Conservation (phyloP, 225 moss, liverwort and hornwort genomes). For the Polytrichum commune region DNA sequence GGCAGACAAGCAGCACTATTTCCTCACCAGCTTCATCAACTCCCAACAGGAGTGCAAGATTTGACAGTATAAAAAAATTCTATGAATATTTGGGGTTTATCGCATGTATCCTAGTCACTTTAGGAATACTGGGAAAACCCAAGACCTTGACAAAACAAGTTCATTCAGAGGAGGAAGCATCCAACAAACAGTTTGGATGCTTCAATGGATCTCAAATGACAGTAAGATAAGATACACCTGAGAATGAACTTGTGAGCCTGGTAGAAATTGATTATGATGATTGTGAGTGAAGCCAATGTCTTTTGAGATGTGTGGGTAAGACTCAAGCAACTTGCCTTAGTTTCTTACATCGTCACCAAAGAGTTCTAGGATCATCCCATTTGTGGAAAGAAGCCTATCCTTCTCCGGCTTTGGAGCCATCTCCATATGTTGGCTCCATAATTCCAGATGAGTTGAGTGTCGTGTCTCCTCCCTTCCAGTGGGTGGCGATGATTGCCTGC, state of each 20-base stretch:
- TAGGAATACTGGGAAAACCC: neutral
- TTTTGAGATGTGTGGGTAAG: neutral
- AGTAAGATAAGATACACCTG: neutral
- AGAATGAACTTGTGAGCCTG: neutral
- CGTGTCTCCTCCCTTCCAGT: constrained; percentile 44
- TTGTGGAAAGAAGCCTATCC: constrained; percentile 87
- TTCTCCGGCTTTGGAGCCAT: constrained; percentile 58
- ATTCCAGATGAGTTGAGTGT: constrained; percentile 48
- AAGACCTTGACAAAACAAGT: neutral
- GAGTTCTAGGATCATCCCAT: constrained; percentile 87
- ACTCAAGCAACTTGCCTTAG: constrained; percentile 21
- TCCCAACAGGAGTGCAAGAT: neutral
- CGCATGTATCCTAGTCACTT: neutral
- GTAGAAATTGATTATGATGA: neutral
- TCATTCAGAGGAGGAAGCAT: neutral
- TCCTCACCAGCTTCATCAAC: neutral
- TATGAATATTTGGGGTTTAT: neutral
- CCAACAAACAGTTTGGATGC: neutral
- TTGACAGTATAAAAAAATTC: neutral
- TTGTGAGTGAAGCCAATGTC: neutral
- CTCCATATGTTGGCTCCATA: constrained; percentile 64
- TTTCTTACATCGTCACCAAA: constrained; percentile 75
- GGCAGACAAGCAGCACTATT: too few species aligned
- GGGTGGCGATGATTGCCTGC: constrained; percentile 25
- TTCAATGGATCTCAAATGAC: neutral